Evolutionary conservation across 75 land plant species (phyloP), one percentile per base, ranked within the genome.

Genomic region (Azolla pinnata): DNA sequence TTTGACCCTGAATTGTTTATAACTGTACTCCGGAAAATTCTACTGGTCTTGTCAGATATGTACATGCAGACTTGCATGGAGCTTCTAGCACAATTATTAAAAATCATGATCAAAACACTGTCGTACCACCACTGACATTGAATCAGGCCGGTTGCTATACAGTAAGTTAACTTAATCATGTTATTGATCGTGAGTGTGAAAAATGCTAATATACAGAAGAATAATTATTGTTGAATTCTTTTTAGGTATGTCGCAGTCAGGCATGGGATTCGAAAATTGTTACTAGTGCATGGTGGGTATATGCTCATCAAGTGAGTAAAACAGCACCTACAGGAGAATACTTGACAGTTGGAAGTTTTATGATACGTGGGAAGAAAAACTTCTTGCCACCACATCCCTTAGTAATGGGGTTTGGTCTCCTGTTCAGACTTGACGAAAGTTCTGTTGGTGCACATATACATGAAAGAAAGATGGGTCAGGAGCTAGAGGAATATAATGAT

Each of bases 201-300:
- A 35, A 35, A 35, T 35, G 40, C n/a, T n/a, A n/a, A n/a, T n/a
- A n/a, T n/a, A n/a, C n/a, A n/a, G n/a, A n/a, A n/a, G 10, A 38
- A 7, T 46, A 23, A 14, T 46, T 17, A 46, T 46, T 4, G 49
- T 17, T 46, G 49, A n/a, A n/a, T n/a, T 14, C 4, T 59, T 14
- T 55, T 30, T 57, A 93, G 98, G 98, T 93, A 24, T 93, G 98
- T 67, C 80, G 87, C 54, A 93, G 98, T 64, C 87, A 88, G 71
- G 98, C 96, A 55, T 93, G 98, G 98, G 90, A 93, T 53, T 85
- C 96, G 20, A 93, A 93, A 67, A 93, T 93, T 53, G 86, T 93
- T 14, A 93, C 98, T 12, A 93, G 98, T 76, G 96, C 98, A 54
- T 93, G 98, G 98, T 93, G 98, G 98, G 98, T 93, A 17, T 82